Conservation (phyloP, 305 asterid species). For the Fraxinus ornus region DNA sequence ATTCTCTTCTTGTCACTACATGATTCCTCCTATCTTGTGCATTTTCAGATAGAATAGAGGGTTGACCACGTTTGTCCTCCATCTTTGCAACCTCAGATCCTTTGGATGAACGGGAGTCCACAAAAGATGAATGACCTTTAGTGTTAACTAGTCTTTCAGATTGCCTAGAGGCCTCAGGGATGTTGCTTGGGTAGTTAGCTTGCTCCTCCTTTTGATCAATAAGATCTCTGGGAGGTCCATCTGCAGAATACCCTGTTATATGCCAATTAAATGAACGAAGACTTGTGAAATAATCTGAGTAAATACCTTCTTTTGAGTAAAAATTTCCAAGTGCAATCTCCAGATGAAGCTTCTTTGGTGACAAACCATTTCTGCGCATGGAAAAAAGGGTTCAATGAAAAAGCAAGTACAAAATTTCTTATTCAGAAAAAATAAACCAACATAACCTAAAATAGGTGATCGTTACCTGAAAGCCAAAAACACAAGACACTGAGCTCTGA, state of each 20-base stretch:
- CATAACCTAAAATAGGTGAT: constrained; percentile 11
- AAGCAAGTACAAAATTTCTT: constrained; percentile 20
- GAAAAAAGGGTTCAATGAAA: too few species aligned
- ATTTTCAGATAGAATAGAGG: constrained; percentile 45
- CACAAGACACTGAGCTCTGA: constrained; percentile 99
- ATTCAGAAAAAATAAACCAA: constrained; percentile 19
- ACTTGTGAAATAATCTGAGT: constrained; percentile 22
- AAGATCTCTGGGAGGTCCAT: constrained; percentile 67
- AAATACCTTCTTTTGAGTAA: constrained; percentile 74
- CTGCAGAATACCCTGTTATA: constrained; percentile 48
- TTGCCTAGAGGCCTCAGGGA: constrained; percentile 49
- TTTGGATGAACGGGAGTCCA: constrained; percentile 41
- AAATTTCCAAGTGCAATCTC: constrained; percentile 95
- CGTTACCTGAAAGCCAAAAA: constrained; percentile 90
- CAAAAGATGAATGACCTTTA: constrained; percentile 39
- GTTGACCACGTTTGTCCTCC: constrained; percentile 50
- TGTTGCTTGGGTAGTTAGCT: constrained; percentile 47
- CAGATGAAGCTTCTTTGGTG: constrained; percentile 96
- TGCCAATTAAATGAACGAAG: constrained; percentile 14
- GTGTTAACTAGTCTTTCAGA: constrained; percentile 52
- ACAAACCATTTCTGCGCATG: constrained; percentile 71
- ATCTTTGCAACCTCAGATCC: constrained; percentile 50
- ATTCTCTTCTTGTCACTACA: constrained; percentile 42
- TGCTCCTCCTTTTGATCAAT: constrained; percentile 73
- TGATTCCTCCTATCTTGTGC: constrained; percentile 53